Conservation (phyloP, 192 early-diverging fungal genomes). For the Spizellomyces sp. region DNA sequence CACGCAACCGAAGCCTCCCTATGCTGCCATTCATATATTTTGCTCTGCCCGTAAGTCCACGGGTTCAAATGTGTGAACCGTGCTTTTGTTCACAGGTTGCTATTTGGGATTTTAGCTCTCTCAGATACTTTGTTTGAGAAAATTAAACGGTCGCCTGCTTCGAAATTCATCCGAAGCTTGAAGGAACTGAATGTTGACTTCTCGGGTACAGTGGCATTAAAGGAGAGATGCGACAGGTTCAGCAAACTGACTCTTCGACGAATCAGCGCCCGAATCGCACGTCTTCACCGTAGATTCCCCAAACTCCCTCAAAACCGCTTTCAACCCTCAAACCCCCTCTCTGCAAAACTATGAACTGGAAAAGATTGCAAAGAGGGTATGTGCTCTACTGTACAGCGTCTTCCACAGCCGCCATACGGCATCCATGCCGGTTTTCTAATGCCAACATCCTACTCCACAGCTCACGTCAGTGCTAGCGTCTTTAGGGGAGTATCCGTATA, state of each 20-base stretch:
- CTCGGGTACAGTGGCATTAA: constrained; percentile 29
- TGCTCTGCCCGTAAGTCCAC: constrained; percentile 16
- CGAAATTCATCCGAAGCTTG: constrained; percentile 36
- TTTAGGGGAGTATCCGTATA: constrained; percentile 88
- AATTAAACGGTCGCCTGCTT: constrained; percentile 55
- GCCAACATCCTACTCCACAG: background rate
- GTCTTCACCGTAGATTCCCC: constrained; percentile 54
- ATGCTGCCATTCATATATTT: constrained; percentile 42
- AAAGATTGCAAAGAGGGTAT: constrained; percentile 40
- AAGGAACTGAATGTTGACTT: constrained; percentile 59
- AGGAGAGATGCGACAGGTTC: no score
- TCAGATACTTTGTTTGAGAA: constrained; percentile 67
- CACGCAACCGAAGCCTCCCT: constrained; percentile 36
- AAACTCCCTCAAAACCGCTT: constrained; percentile 37
- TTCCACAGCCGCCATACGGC: no score
- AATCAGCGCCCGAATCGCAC: constrained; percentile 50
- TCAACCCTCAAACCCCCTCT: constrained; percentile 40
- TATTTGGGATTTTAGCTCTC: constrained; percentile 47
- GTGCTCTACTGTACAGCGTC: background rate
- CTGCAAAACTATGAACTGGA: constrained; percentile 38
- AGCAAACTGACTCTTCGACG: background rate
- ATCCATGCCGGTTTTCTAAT: no score
- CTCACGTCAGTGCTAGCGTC: constrained; percentile 71
- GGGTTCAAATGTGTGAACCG: background rate
- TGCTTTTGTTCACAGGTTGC: background rate